Base-by-base conservation (phyloP, 148 eudicot species). In the Vaccinium macrocarpon region DNA sequence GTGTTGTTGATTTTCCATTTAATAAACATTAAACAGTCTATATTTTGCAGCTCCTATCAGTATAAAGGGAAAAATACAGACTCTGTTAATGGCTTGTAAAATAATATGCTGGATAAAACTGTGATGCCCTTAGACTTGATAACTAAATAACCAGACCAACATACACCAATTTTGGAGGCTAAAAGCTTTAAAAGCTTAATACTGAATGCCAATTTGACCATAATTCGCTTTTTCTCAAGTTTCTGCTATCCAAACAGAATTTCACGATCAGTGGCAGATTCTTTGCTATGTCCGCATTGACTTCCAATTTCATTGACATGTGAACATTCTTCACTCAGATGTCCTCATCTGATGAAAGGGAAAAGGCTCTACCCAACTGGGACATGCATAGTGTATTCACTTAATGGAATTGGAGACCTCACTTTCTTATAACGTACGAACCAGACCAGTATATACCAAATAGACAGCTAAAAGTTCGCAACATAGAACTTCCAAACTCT, bases 231-330 rank as follows among this genome's bases (percentile, higher is more conserved):
- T 51, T 35, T 35, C 79, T 61, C 72, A 79, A 25, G 25, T 80
- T 80, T 80, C 82, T 61, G 19, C 29, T 53, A 10, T 59, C 82
- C 53, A 80, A 80, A 80, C 82, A 80, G 27, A 57, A 59, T 18
- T 11, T 56, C 61, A 32, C 42, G 48, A 38, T 35, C 42, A 73
- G 49, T 19, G 21, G 50, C 46, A 35, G 23, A 74, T 35, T 8
- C 23, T 74, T 42, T 35, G 11, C 50, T 19, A 19, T 18, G 13
- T 16, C n/a, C 15, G 8, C 12, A 23, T 18, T 15, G 48, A 14
- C 38, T 72, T 38, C 50, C 52, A 46, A 35, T 46, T 71, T 71
- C 32, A 71, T 14, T 5, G 16, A 27, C 46, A 32, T 29, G 19
- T 32, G 75, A 29, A 32, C 21, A 71, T 71, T 71, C 75, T 32